Evolutionary conservation across 2,329 filamentous ascomycete species (phyloP), one percentile per base, ranked within the genome.

Genomic region (Coleophoma cylindrospora): DNA sequence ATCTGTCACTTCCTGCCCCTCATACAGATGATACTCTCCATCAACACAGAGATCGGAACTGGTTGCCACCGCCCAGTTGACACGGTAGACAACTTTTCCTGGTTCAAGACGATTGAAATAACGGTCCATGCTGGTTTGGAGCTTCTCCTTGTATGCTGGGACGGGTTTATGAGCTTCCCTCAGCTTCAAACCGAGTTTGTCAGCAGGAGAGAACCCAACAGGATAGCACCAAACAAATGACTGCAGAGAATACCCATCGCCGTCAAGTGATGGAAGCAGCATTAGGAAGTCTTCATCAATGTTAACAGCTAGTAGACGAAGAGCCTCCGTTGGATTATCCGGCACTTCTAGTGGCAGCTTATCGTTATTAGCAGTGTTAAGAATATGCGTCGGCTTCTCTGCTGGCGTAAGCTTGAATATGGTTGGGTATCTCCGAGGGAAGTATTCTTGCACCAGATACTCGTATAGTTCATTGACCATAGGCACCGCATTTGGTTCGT

Each of bases 231-330:
- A 72, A 10, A 72, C 64, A 61, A 77, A 83, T 10, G 74, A 77
- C 61, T 80, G 66, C 11, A 84, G 73, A 36, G 72, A 66, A 62
- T 83, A 84, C 22, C 52, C 49, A 46, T 45, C 45, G 4, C 48
- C 37, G 21, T 58, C 48, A 40, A 54, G 41, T 27, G 69, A 66
- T 0, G 76, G 77, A 0, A 81, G 65, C 1, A 84, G 70, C 54
- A 84, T 66, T 4, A 83, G 65, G 59, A 83, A 79, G 45, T 84
- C 81, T 48, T 74, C 73, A 56, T 84, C 80, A 34, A 84, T 65
- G 47, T 75, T 73, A 4, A 66, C 64, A 37, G 70, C 72, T 0
- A 83, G 63, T 4, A 69, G 70, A 34, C 68, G 60, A 3, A 83
- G 69, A 1, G 74, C 73, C 22, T 59, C 58, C 8, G 62, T 56